Base-by-base conservation (phyloP, 441 rosid genomes). In the Euphorbia neoarborescens region DNA sequence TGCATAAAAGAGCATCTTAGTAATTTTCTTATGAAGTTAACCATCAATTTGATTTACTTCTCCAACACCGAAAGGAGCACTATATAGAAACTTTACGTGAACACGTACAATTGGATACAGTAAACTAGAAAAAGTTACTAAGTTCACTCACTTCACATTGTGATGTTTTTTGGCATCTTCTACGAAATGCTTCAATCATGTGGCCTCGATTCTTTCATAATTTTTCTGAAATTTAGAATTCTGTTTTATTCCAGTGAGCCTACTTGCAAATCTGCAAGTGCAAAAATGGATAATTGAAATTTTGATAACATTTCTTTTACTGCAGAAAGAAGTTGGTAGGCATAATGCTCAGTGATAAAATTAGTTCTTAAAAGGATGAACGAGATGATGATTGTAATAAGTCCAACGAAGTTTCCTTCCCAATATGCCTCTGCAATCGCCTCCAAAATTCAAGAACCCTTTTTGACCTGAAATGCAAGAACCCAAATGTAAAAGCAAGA, bases 171-270 rank as follows among this genome's bases (percentile, higher is more conserved):
- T 90, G 66, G 94, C 94, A 70, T 81, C 84, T 35, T 90, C 85
- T 56, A 93, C 91, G 24, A 89, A 88, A 54, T 79, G 86, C 81
- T 84, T 84, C 28, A 89, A 81, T 42, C 98, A 96, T 22, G 87
- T 61, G 63, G 51, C 76, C 69, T 87, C 89, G 20, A 37, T 74
- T 50, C 76, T 80, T 56, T 75, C 78, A 70, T 68, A 61, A 62
- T 72, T 81, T 85, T 88, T 92, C 71, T 81, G 88, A 76, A 93
- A 93, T 75, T 93, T 93, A 35, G 80, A 68, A 62, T 93, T 90
- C 79, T 93, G 97, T 73, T 89, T 88, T 63, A 93, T 93, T 74
- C 98, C 97, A 14, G 90, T 85, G 63, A 93, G 91, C 79, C 90
- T 88, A 42, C 86, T 88, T 1, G 91, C 93, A 46, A 90, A 90